Base-by-base conservation (phyloP, 768 basidiomycete species). In the Hortiboletus campestris region DNA sequence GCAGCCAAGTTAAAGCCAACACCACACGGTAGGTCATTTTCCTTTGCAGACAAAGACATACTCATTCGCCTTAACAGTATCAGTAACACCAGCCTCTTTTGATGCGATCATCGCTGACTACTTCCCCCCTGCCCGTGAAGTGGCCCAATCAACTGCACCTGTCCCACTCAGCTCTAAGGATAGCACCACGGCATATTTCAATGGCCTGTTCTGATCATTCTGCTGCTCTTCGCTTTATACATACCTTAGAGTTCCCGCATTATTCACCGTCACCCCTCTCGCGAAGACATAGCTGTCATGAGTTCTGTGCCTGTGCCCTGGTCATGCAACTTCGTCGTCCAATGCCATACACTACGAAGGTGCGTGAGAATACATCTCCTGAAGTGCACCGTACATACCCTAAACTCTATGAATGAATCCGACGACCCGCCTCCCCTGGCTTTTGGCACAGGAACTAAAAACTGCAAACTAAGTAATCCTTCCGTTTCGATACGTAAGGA, bases 401-500 rank as follows among this genome's bases (percentile, higher is more conserved):
- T 80, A 67, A 94, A 95, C 64, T 96, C 94, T 48, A 96, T 85
- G 63, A 94, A 94, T 0, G 85, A 90, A 50, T 84, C 77, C 47
- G 79, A 74, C 20, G 72, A 75, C 20, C 72, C 79, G 6, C 68
- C 72, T 22, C 69, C 73, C 22, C 63, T 72, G 4, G 68, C 63
- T 29, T 67, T 74, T 72, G 77, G 43, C 74, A 78, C 34, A 3
- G 84, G 87, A 80, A 97, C 94, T 61, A 97, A 78, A 70, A 97
- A 91, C 64, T 98, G 96, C 56, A 98, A 72, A 63, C 91, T 91
- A 36, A 98, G 75, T 42, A 94, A 72, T 0, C 96, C 96, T 49
- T 84, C 82, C 20, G 80, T 78, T 61, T 95, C 91, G 20, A 97
- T 93, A 34, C 94, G 81, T 42, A 98, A 71, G 0, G 93, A 95